Evolutionary conservation across 1,284 basidiomycete genomes (phyloP), one percentile per base, ranked within the genome.

Genomic region (Anthracocystis setariae): DNA sequence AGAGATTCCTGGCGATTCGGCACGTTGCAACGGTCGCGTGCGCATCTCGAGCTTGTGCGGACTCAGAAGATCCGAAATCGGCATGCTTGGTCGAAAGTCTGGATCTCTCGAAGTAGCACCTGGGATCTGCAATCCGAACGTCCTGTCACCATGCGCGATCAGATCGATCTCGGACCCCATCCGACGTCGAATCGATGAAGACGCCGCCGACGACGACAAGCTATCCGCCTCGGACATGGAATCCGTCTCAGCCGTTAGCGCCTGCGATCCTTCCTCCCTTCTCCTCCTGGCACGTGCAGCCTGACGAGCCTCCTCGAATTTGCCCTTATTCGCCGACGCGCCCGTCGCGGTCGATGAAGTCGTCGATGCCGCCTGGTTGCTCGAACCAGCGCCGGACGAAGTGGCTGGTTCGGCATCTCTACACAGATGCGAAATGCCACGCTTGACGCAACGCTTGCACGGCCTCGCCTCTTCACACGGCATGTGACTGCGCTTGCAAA

Each of bases 401-500:
- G 46, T 35, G 3, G 43, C 48, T 3, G 71, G 71, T 37, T 74
- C 67, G 12, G 70, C 70, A 42, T 74, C 72, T 27, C 59, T 49
- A 44, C 72, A 74, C 5, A 70, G 58, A 32, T 71, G 55, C 35
- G 72, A 53, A 35, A 74, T 74, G 45, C 72, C 72, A 8, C 72
- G 62, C 32, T 71, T 74, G 45, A 71, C 54, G 33, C 71, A 70
- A 13, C 57, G 60, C 27, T 60, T 64, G 61, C 67, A 68, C 1
- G 65, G 65, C 23, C 65, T 37, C 1, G 65, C 65, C 44, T 68
- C 65, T 50, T 68, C 65, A 33, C 65, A 68, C 3, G 60, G 66
- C 70, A 74, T 74, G 54, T 74, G 72, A 42, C 67, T 71, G 33
- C 72, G 72, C 46, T 74, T 70, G 63, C 72, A 74, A 38, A 67